Conservation (phyloP, 768 basidiomycete species). For the Panaeolus cyanescens region DNA sequence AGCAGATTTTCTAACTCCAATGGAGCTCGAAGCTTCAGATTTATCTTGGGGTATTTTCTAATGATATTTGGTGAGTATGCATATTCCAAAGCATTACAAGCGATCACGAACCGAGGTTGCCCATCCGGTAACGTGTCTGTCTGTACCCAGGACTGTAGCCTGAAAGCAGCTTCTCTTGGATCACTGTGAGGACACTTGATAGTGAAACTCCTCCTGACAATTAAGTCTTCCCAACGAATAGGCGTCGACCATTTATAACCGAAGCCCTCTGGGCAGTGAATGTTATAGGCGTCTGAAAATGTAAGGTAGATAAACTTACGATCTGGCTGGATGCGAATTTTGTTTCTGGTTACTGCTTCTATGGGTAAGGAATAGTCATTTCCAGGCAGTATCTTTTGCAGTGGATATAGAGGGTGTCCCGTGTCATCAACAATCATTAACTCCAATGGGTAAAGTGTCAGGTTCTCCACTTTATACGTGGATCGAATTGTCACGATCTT, state of each 20-base stretch:
- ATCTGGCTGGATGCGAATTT: constrained; percentile 88
- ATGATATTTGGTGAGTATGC: constrained; percentile 36
- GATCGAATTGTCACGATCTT: constrained; percentile 95
- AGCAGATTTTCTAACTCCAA: constrained; percentile 94
- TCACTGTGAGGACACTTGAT: constrained; percentile 86
- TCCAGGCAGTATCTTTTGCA: constrained; percentile 91
- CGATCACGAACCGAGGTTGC: constrained; percentile 48
- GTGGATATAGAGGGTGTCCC: constrained; percentile 76
- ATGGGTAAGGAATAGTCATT: constrained; percentile 89
- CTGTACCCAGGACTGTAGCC: constrained; percentile 90
- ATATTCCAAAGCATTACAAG: constrained; percentile 79
- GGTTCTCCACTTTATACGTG: constrained; percentile 88
- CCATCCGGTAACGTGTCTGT: constrained; percentile 55
- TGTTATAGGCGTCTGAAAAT: background rate
- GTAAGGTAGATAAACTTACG: constrained; percentile 53
- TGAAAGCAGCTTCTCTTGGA: constrained; percentile 84
- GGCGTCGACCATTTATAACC: constrained; percentile 93
- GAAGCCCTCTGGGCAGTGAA: constrained; percentile 75
- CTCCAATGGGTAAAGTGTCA: constrained; percentile 90
- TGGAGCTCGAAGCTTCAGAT: constrained; percentile 86
- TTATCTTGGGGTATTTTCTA: constrained; percentile 86
- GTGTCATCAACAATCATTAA: constrained; percentile 84
- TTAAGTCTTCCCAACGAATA: constrained; percentile 87
- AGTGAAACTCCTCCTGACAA: constrained; percentile 67
- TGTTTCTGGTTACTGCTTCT: constrained; percentile 80